Base-by-base conservation (phyloP, 2,329 filamentous ascomycete species). In the Talaromyces amestolkiae region DNA sequence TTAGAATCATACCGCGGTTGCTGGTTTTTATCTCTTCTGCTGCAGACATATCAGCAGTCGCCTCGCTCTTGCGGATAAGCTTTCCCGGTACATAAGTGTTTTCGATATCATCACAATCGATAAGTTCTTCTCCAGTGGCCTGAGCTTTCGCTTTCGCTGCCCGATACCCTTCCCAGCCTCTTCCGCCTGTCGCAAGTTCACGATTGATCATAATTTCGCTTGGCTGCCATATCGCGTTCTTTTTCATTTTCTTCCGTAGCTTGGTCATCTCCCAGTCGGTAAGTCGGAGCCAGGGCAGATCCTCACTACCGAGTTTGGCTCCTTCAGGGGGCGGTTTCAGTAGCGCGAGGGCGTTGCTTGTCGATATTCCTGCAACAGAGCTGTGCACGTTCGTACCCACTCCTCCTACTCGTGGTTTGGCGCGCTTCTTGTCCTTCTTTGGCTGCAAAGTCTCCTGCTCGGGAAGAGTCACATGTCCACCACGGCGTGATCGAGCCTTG, bases 191-290 rank as follows among this genome's bases (percentile, higher is more conserved):
- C 54, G 85, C 83, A n/a, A 89, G 80, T 74, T 89, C 86, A 37
- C 87, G 84, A 65, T 85, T 81, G 56, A 89, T 87, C 87, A 89
- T 89, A 11, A 87, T 86, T 67, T 87, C 85, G 68, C 86, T 89
- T 0, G 87, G 87, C 53, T 86, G 84, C 87, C 87, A 89, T n/a
- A 87, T 83, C 6, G 86, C 86, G 68, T 89, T 89, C 79, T 89
- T 89, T 79, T 89, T 89, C 87, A 89, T 89, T 69, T 86, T 84
- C 75, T 89, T 89, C 61, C 87, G 82, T 27, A 89, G 75, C 61
- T 85, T 86, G 5, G 86, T 87, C 86, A 89, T 87, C 71, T 89
- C 87, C 78, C 84, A 89, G 69, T 89, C 87, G 2, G 87, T 89
- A 68, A 89, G 77, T 65, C 86, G 85, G 70, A 86, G 80, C 87